Conservation (phyloP, 352 stramenopile genomes). For the Globisporangium irregulare region DNA sequence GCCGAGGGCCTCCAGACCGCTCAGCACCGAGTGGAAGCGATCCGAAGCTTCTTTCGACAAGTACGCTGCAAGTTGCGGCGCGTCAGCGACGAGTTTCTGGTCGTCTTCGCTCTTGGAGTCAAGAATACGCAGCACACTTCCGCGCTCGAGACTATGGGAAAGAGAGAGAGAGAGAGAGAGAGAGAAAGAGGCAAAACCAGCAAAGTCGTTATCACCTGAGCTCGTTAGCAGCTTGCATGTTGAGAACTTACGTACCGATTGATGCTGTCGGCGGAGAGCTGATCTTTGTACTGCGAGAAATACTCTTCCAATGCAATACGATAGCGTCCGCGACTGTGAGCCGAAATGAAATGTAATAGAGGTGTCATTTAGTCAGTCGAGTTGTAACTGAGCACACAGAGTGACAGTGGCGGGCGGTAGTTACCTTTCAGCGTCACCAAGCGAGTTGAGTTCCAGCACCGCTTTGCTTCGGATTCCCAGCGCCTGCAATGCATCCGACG, state of each 20-base stretch:
- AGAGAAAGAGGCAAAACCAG: background rate
- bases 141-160: slow-evolving; percentile 54
- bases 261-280: slow-evolving; percentile 74
- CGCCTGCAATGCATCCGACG: slow-evolving; percentile 44
- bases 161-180: background rate
- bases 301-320: slow-evolving; percentile 59
- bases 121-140: slow-evolving; percentile 83
- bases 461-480: slow-evolving; percentile 64
- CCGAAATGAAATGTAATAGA: background rate
- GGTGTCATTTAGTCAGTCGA: background rate
- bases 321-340: slow-evolving; percentile 58
- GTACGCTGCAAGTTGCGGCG: slow-evolving; percentile 60
- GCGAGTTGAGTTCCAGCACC: slow-evolving; percentile 75
- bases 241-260: slow-evolving; percentile 36
- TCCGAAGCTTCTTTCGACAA: slow-evolving; percentile 60
- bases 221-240: background rate
- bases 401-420: background rate
- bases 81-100: slow-evolving; percentile 61
- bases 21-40: slow-evolving; percentile 69
- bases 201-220: background rate
- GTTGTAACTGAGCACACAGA: background rate
- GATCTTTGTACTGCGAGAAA: slow-evolving; percentile 56
- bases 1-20: slow-evolving; percentile 53
- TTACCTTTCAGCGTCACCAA: slow-evolving; percentile 79
- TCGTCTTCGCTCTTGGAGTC: slow-evolving; percentile 81